Conservation (phyloP, 202 grass and related monocot genomes). For the Eragrostis tef region DNA sequence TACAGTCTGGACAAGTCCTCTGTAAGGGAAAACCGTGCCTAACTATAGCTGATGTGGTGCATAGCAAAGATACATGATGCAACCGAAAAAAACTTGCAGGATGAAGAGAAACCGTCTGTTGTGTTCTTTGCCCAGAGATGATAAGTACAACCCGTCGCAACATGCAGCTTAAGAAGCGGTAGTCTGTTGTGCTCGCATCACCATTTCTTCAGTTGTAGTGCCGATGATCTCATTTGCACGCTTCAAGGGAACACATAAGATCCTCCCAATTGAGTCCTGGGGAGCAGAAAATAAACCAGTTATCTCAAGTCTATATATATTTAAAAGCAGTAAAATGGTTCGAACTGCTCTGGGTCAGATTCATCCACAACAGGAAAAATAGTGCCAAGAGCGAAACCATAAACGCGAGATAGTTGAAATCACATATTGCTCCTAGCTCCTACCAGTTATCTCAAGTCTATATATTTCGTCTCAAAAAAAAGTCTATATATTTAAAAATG, state of each 20-base stretch:
- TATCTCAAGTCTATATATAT: background rate
- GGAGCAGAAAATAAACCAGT: background rate
- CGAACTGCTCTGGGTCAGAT: background rate
- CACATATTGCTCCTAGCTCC: slow-evolving; percentile 13
- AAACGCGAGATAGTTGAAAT: background rate
- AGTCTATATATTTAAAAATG: background rate
- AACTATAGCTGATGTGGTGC: background rate
- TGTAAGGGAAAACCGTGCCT: background rate
- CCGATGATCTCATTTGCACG: slow-evolving; percentile 93
- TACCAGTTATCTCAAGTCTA: background rate
- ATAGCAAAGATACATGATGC: background rate
- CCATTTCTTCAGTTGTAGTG: slow-evolving; percentile 90
- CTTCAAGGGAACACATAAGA: slow-evolving; percentile 69
- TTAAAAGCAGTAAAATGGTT: background rate
- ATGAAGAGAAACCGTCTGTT: background rate
- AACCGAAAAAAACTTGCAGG: slow-evolving; percentile 10
- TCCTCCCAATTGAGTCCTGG: slow-evolving; percentile 78
- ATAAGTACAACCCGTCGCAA: background rate
- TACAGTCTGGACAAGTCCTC: background rate
- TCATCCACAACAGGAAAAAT: background rate
- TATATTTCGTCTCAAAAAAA: slow-evolving; percentile 6
- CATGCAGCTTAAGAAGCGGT: slow-evolving; percentile 26
- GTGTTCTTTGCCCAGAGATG: background rate
- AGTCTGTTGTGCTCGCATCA: slow-evolving; percentile 69
- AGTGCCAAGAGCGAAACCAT: background rate